Conservation (phyloP, 345 rosid species). For the Durio zibethinus region DNA sequence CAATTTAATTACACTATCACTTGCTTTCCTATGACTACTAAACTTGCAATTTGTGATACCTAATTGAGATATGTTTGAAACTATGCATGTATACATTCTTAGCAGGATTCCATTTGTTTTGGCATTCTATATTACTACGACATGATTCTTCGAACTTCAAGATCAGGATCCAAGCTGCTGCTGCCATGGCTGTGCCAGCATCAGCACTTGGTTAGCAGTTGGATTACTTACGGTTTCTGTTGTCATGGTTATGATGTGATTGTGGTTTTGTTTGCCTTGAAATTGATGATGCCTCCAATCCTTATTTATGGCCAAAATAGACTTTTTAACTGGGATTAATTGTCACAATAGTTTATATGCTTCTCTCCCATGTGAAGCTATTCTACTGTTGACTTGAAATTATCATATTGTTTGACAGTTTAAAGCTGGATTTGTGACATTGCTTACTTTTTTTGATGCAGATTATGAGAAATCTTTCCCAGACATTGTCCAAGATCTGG, state of each 20-base stretch:
- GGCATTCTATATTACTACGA: conserved; percentile 70
- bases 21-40: too few species aligned
- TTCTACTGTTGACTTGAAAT: neutral
- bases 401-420: neutral
- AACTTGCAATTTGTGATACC: neutral
- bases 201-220: conserved; percentile 54
- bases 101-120: conserved; percentile 87
- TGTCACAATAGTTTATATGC: neutral
- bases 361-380: neutral
- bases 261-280: neutral
- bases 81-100: conserved; percentile 7
- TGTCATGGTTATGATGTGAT: conserved; percentile 7
- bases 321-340: neutral
- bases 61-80: neutral
- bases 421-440: conserved; percentile 3
- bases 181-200: conserved; percentile 86
- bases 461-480: conserved; percentile 84
- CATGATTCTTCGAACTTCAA: conserved; percentile 93
- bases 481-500: conserved; percentile 82
- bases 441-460: conserved; percentile 31
- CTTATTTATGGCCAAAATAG: neutral
- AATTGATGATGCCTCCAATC: neutral
- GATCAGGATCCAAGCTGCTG: conserved; percentile 96
- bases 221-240: neutral
- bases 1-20: too few species aligned